Percentiles rank a stretch among this genome's conserved stretches.
These are phyloP conservation scores for Lachancea sp. DNA, from an alignment of 805 yeast species.

Conservation along the genomic window DNA sequence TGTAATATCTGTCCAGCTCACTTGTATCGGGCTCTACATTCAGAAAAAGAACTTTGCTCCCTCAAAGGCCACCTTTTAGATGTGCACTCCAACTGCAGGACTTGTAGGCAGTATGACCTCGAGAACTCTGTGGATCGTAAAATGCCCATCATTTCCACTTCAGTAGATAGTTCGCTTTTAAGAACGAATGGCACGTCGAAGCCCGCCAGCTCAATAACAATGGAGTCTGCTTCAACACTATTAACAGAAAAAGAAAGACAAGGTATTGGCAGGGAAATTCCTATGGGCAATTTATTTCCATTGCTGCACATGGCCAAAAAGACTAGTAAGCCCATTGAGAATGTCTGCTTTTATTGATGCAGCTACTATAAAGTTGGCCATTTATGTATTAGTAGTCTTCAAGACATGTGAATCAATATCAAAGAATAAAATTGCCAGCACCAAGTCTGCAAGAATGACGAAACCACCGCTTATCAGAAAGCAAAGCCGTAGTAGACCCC, in stretches of 20 bases:
- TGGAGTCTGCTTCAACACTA: conserved; percentile 20
- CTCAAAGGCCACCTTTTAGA: neutral
- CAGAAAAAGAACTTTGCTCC: conserved; percentile 14
- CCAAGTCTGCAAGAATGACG: conserved; percentile 36
- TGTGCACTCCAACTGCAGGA: too few relatives aligned
- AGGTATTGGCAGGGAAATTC: conserved; percentile 27
- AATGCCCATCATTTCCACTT: conserved; percentile 18
- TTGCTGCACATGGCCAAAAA: neutral
- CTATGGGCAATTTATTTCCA: conserved; percentile 4
- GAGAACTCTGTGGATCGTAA: conserved; percentile 12
- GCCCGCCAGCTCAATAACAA: conserved; percentile 11
- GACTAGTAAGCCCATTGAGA: too few relatives aligned
- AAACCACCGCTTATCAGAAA: conserved; percentile 48
- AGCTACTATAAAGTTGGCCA: neutral
- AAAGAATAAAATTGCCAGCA: conserved; percentile 31
- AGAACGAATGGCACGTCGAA: conserved; percentile 16
- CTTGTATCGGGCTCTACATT: neutral
- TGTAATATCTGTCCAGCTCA: neutral
- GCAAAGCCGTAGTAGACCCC: conserved; percentile 41
- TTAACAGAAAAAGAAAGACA: conserved; percentile 26
- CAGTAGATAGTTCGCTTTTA: conserved; percentile 16
- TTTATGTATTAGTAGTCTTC: conserved; percentile 8
- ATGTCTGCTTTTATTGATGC: neutral
- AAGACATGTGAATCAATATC: conserved; percentile 30
- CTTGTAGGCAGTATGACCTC: neutral